Evolutionary conservation across 2,329 filamentous ascomycete species (phyloP), one percentile per base, ranked within the genome.

Genomic region (Didymella pinodella): DNA sequence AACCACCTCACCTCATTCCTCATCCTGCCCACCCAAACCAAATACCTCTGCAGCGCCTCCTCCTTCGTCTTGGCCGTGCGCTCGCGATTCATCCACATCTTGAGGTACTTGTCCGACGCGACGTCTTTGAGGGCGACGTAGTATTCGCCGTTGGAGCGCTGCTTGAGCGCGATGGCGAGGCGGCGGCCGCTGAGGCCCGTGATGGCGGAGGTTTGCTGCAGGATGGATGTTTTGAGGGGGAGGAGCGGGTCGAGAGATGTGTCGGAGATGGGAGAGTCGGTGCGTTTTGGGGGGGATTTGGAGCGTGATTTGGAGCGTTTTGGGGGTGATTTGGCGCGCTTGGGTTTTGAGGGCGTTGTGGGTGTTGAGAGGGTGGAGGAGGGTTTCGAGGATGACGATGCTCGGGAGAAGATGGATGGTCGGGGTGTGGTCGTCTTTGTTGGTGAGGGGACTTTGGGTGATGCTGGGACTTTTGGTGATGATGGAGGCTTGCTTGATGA

Each of bases 41-140:
- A 18, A 34, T 72, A 72, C 22, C 62, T 63, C 54, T 72, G 63
- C 14, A 72, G 57, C 14, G 69, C 69, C 34, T 70, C 66, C 14
- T 64, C 59, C 48, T 70, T 64, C 6, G 63, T 66, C 5, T 40
- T 45, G 38, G 57, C 69, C 14, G 67, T 70, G 57, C 68, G 70
- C 31, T 66, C 63, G 14, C 63, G 63, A 25, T 72, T 69, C 67
- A 66, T 72, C 69, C 69, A 72, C 68, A 71, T 70, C 53, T 70
- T 71, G 31, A 72, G 53, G 36, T 72, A 72, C 51, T 71, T 72
- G 46, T 70, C 69, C 8, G 64, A 61, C n/a, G 58, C 56, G 16
- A 57, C 28, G 20, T 72, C 69, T 40, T 72, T 72, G 8, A 72
- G 56, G 2, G 69, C 69, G 0, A 64, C 69, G 48, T 72, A 72